Base-by-base conservation (phyloP, 2,329 filamentous ascomycete species). In the Ascochyta fabae region DNA sequence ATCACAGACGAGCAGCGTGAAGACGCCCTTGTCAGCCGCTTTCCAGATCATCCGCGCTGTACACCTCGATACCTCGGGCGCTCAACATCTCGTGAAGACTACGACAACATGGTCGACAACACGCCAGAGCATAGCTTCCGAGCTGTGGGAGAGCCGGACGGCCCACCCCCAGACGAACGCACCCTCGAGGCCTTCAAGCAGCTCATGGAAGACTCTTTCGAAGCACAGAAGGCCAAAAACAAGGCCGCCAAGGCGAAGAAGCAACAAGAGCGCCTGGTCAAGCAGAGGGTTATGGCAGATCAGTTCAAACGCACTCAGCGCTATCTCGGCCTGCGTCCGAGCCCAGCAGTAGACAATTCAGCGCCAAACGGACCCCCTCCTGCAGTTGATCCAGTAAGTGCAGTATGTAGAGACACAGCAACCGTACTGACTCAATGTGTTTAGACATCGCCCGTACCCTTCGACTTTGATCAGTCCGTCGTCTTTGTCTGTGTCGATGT, bases 401-500 rank as follows among this genome's bases (percentile, higher is more conserved):
- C 4, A 31, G 15, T 16, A 3, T 6, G 19, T n/a, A 3, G 6
- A 13, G 13, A 13, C n/a, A 12, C 7, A 12, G 13, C 3, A 10
- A 2, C 13, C 31, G 15, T 34, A 12, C 23, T 35, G 5, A 46
- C 19, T 16, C 3, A 23, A 1, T 19, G 4, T 38, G 2, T n/a
- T 4, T 13, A 56, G 53, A 26, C 66, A 61, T 22, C 39, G 6
- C 59, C 65, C 19, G 47, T 57, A 48, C 61, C 69, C 44, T 71
- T 66, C 2, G 67, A 66, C 0, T 64, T 86, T 35, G 75, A 84
- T 68, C 65, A 82, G 39, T 71, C 74, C n/a, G 64, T 79, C 0
- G 81, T 96, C 7, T 89, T 97, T 64, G 80, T 96, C 55, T 86
- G 84, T 59, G 80, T 98, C 40, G 95, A 99, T 66, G 79, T 95